Evolutionary conservation across 2,329 filamentous ascomycete genomes (phyloP), one percentile per base, ranked within the genome.

Genomic region (Domatiomyces globalis): DNA sequence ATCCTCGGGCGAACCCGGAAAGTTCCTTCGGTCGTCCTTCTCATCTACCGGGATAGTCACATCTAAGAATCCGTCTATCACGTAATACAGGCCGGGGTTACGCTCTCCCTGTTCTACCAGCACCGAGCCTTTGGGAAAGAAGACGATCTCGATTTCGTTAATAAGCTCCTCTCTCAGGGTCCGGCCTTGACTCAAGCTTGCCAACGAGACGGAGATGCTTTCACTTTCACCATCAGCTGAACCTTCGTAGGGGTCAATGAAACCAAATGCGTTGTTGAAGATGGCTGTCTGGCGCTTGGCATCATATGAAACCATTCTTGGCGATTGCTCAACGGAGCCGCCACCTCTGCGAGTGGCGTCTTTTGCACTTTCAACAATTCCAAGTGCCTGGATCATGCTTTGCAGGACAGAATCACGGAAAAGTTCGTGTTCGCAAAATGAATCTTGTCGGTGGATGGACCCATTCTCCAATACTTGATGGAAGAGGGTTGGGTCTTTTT

Each of bases 51-150:
- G 82, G n/a, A 94, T 83, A 55, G 87, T 88, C 44, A 96, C 89
- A 62, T 98, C 92, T 36, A 98, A 71, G 61, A 98, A 98, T 0
- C 92, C 92, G 65, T 98, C 92, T 48, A 98, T 85, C 2, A 98
- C 90, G 67, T 98, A 98, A 69, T 98, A 98, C 0, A 98, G 67
- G 0, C 92, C 92, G 0, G 92, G 92, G 60, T 94, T 95, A n/a
- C 92, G 79, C 66, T 98, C 92, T 8, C 92, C 90, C 69, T 96
- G 89, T 63, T 98, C 92, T 0, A 98, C 89, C 15, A 98, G 75
- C 0, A 98, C 85, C 1, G 92, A 90, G 2, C 86, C 89, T 65
- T 96, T 87, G 0, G 89, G 90, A 58, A 98, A 98, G 70, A 86
- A 96, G 5, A 98, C 92, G 58, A 98, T 95, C 63, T 98, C 92